Evolutionary conservation across 1,139 yeast species (phyloP).

Genomic region (Casaregolazyma lundiana): DNA sequence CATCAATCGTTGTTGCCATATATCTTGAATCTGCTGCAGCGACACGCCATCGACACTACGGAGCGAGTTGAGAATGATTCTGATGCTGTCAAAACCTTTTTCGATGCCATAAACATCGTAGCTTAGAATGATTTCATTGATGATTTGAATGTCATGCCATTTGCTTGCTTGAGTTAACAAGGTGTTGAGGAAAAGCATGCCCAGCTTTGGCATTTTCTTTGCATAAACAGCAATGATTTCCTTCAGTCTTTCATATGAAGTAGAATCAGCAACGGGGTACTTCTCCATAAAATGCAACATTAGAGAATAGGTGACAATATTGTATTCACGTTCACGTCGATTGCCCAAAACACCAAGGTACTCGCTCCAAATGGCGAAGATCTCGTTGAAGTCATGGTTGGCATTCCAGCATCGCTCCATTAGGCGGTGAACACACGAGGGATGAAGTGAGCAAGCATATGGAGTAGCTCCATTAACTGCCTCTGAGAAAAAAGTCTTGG

Average conservation of each 20-base stretch:
- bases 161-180: conserved; percentile 58
- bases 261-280: conserved; percentile 50
- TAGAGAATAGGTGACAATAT: conserved; percentile 65
- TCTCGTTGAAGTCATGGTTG: conserved; percentile 52
- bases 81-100: conserved; percentile 66
- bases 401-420: conserved; percentile 58
- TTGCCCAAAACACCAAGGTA: conserved; percentile 48
- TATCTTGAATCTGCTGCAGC: conserved; percentile 46
- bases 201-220: conserved; percentile 56
- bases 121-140: conserved; percentile 58
- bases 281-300: conserved; percentile 62
- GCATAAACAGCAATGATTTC: conserved; percentile 55
- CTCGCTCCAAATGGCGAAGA: conserved; percentile 59
- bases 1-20: conserved; percentile 58
- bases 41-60: conserved; percentile 55
- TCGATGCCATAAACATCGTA: conserved; percentile 56
- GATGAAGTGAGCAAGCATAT: conserved; percentile 65
- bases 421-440: conserved; percentile 66
- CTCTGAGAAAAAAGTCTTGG: conserved; percentile 68
- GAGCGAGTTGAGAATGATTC: conserved; percentile 71
- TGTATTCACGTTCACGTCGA: conserved; percentile 54
- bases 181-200: conserved; percentile 69
- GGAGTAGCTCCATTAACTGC: conserved; percentile 68
- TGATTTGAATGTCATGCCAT: conserved; percentile 66
- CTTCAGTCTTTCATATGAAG: conserved; percentile 56